Evolutionary conservation across 345 rosid species (phyloP).

Genomic region (Lepidium didymum): DNA sequence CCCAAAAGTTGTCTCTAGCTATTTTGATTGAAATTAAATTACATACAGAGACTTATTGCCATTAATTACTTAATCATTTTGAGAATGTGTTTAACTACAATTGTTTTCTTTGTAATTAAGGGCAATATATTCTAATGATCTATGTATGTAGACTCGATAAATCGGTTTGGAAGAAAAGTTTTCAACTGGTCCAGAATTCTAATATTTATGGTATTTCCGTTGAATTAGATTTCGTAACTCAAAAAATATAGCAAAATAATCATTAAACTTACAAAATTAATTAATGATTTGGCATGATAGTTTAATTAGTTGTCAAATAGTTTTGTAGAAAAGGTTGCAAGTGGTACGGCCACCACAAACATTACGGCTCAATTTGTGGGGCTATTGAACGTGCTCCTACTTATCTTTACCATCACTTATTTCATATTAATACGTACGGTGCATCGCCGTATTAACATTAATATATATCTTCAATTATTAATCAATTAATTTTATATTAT

Average conservation of each 20-base stretch:
- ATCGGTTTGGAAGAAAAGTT: too few relatives aligned
- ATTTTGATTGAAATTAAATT: neutral
- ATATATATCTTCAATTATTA: neutral
- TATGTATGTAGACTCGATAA: too few relatives aligned
- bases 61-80: neutral
- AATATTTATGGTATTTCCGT: too few relatives aligned
- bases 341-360: slow-evolving; percentile 12
- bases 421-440: slow-evolving; percentile 17
- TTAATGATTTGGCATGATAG: neutral
- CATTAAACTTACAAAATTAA: neutral
- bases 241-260: too few relatives aligned
- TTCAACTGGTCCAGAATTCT: too few relatives aligned
- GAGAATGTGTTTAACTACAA: neutral
- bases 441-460: neutral
- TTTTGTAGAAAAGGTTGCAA: neutral
- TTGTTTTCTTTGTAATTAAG: too few relatives aligned
- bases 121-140: too few relatives aligned
- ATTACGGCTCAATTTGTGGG: slow-evolving; percentile 21
- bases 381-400: neutral
- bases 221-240: too few relatives aligned
- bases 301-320: neutral
- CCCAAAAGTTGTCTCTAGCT: neutral
- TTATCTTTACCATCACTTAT: neutral
- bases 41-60: neutral
- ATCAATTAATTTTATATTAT: neutral